phyloP scores from a whole-genome alignment of 2,329 filamentous ascomycete genomes.

The Zymoseptoria ardabiliae region DNA sequence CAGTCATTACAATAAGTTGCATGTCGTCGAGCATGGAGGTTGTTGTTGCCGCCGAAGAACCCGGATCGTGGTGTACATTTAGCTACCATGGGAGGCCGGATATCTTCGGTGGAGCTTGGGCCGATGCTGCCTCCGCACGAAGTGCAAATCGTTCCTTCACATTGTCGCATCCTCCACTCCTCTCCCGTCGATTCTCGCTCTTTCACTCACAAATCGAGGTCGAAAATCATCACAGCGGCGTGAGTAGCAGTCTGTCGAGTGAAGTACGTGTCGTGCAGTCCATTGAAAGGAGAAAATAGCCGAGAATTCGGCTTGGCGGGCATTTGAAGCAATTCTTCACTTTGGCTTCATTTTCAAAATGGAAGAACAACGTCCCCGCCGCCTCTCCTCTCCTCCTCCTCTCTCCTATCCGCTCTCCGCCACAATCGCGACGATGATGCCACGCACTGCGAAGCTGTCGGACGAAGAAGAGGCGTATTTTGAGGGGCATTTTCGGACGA shows the following conservation, averaged over 20 bases:
- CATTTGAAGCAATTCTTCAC: not conserved
- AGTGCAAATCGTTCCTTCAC: not conserved
- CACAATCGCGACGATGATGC: not conserved
- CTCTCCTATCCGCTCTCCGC: not conserved
- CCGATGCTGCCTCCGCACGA: not conserved
- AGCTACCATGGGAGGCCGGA: no score
- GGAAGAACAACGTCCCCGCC: not conserved
- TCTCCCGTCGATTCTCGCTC: not conserved
- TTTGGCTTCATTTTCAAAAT: not conserved
- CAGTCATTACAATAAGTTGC: no score
- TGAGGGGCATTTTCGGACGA: not conserved
- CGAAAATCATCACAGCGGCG: not conserved
- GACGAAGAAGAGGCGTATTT: conserved; percentile 33
- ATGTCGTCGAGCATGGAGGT: no score
- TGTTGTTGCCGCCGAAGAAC: no score
- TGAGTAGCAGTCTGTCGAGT: not conserved
- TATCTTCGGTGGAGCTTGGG: no score
- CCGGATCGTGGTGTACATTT: no score
- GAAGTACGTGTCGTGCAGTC: not conserved
- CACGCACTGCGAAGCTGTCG: conserved; percentile 20
- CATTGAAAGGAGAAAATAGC: not conserved
- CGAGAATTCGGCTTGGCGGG: not conserved
- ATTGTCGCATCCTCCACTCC: not conserved
- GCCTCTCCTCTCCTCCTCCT: not conserved
- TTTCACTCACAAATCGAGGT: not conserved